Percentiles rank a stretch among this genome's conserved stretches.
Conservation (phyloP, 257 asterid species). For the Fraxinus americana region DNA sequence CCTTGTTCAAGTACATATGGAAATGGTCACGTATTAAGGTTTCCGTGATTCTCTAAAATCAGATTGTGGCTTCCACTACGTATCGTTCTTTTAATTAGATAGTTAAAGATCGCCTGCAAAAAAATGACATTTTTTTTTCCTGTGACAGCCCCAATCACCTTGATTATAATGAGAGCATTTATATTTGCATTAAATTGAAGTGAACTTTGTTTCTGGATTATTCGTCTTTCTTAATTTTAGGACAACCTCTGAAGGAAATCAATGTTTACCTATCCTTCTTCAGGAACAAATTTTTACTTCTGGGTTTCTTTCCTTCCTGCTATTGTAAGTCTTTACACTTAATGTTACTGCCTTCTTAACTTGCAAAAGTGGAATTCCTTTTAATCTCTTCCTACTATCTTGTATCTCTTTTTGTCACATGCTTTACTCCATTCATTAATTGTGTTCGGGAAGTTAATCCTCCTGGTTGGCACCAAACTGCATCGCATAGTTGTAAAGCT, state of each 20-base stretch:
- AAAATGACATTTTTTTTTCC: background rate
- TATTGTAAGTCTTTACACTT: conserved; percentile 49
- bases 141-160: background rate
- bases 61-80: background rate
- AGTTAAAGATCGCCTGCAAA: background rate
- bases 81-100: too few species aligned
- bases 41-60: background rate
- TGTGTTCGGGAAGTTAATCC: conserved; percentile 59
- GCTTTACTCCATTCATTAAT: conserved; percentile 11
- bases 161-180: background rate
- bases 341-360: conserved; percentile 6
- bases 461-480: conserved; percentile 82
- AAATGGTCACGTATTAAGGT: background rate
- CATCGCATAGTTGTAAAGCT: conserved; percentile 81
- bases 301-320: conserved; percentile 89
- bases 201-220: conserved; percentile 3
- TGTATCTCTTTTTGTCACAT: background rate
- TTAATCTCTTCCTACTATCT: conserved; percentile 4
- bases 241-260: conserved; percentile 22
- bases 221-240: background rate
- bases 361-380: background rate
- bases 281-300: conserved; percentile 92
- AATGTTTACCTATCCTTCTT: conserved; percentile 24
- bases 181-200: conserved; percentile 6
- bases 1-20: background rate